phyloP scores from a whole-genome alignment of 2,329 filamentous ascomycete genomes.

The Blumeria hordei region DNA sequence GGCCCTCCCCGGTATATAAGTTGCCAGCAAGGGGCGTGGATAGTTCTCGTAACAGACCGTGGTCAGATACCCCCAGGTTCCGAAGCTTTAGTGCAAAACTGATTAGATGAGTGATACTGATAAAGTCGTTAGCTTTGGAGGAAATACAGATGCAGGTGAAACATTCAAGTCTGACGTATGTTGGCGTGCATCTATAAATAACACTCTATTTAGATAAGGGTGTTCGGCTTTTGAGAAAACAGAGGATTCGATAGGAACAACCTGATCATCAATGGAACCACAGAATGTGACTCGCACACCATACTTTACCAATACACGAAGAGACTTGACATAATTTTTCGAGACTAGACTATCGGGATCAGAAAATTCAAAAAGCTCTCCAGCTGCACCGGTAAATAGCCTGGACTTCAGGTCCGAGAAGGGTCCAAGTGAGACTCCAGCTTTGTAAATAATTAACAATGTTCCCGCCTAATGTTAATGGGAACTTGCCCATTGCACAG shows the following conservation, averaged over 20 bases:
- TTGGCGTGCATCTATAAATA: slow-evolving; percentile 80
- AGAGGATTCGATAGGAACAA: slow-evolving; percentile 85
- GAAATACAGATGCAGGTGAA: background rate
- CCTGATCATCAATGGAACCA: slow-evolving; percentile 88
- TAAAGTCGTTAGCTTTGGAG: background rate
- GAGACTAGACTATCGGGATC: slow-evolving; percentile 62
- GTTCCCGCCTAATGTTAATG: background rate
- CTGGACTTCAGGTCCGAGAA: slow-evolving; percentile 81
- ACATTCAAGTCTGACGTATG: slow-evolving; percentile 71
- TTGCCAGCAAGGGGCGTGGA: slow-evolving; percentile 74
- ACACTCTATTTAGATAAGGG: slow-evolving; percentile 84
- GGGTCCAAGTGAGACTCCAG: slow-evolving; percentile 78
- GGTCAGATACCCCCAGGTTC: slow-evolving; percentile 79
- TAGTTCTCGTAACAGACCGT: slow-evolving; percentile 77
- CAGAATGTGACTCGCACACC: slow-evolving; percentile 70
- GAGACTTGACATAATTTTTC: slow-evolving; percentile 50
- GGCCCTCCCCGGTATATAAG: slow-evolving; percentile 76
- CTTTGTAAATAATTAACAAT: slow-evolving; percentile 18
- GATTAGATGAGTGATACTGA: slow-evolving; percentile 60
- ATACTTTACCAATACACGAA: slow-evolving; percentile 51
- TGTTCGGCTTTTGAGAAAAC: slow-evolving; percentile 68
- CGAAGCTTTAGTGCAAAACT: slow-evolving; percentile 84
- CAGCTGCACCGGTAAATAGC: slow-evolving; percentile 73
- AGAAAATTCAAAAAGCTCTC: slow-evolving; percentile 84
- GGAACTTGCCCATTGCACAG: slow-evolving; percentile 40